A percentile compares a stretch with the other conserved stretches of the same genome.
Evolutionary conservation across 345 rosid genomes (phyloP).

Genomic region (Boechera divaricarpa): DNA sequence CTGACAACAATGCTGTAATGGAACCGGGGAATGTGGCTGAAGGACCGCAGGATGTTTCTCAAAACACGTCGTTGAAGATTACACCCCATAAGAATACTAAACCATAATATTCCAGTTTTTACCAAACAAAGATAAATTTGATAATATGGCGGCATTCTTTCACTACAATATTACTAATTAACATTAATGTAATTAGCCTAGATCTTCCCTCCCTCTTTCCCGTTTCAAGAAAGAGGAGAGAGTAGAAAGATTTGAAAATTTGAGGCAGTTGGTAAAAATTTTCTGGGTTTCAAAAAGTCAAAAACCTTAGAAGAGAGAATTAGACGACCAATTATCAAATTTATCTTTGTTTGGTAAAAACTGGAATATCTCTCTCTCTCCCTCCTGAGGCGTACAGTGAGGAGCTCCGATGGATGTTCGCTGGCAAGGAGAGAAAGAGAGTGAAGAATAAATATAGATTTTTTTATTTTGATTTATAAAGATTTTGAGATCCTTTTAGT

Average conservation of each 20-base stretch:
- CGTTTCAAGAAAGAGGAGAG: constrained; percentile 27
- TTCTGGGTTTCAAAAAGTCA: constrained; percentile 15
- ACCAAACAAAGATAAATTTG: too few relatives aligned
- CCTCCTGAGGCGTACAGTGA: constrained; percentile 23
- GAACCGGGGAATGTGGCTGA: too few relatives aligned
- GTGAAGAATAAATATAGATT: background rate
- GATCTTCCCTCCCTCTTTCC: constrained; percentile 37
- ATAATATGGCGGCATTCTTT: too few relatives aligned
- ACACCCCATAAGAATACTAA: too few relatives aligned
- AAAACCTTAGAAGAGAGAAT: background rate
- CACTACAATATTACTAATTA: too few relatives aligned
- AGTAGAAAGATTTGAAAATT: constrained; percentile 18
- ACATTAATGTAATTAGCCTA: too few relatives aligned
- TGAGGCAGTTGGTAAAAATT: background rate
- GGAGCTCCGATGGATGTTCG: constrained; percentile 45
- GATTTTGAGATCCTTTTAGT: background rate
- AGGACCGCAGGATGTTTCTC: too few relatives aligned
- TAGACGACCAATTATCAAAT: background rate
- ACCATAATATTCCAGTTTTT: too few relatives aligned
- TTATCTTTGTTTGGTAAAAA: background rate
- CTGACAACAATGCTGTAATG: too few relatives aligned
- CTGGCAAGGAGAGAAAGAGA: constrained; percentile 44
- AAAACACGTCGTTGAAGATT: too few relatives aligned
- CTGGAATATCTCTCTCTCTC: background rate
- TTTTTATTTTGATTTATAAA: too few relatives aligned